Conservation (phyloP, 1,139 yeast species). For the Hyphopichia khmerensis region DNA sequence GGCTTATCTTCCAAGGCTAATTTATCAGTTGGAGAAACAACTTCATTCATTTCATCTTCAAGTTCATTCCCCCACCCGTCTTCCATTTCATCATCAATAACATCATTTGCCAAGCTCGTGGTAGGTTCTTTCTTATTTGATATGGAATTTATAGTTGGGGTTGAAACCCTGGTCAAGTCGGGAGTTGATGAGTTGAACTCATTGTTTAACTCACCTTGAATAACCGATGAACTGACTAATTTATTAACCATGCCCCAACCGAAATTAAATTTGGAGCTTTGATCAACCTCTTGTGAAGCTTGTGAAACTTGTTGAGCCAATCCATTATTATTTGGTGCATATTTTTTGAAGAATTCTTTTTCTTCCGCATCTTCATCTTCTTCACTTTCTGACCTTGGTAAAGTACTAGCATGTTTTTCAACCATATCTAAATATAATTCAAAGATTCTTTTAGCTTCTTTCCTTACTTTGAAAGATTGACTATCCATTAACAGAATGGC, state of each 20-base stretch:
- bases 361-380: constrained; percentile 41
- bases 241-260: constrained; percentile 44
- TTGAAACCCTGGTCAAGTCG: constrained; percentile 29
- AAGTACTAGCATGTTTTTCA: constrained; percentile 55
- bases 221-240: constrained; percentile 29
- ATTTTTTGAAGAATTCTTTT: constrained; percentile 33
- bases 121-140: constrained; percentile 7
- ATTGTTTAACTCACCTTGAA: constrained; percentile 35
- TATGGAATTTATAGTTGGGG: constrained; percentile 16
- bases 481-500: constrained; percentile 82
- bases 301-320: constrained; percentile 3
- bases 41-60: constrained; percentile 1
- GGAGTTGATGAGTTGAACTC: constrained; percentile 44
- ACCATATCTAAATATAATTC: constrained; percentile 64
- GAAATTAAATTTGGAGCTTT: constrained; percentile 25
- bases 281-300: constrained; percentile 3
- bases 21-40: too few relatives aligned
- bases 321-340: constrained; percentile 17
- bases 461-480: constrained; percentile 62
- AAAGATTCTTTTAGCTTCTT: constrained; percentile 68
- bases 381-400: constrained; percentile 51
- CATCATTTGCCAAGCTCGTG: constrained; percentile 7
- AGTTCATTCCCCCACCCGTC: constrained; percentile 33
- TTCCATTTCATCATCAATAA: constrained; percentile 16
- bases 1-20: neutral